Base-by-base conservation (phyloP, 176 grass and related monocot species). In the Eleusine coracana region DNA sequence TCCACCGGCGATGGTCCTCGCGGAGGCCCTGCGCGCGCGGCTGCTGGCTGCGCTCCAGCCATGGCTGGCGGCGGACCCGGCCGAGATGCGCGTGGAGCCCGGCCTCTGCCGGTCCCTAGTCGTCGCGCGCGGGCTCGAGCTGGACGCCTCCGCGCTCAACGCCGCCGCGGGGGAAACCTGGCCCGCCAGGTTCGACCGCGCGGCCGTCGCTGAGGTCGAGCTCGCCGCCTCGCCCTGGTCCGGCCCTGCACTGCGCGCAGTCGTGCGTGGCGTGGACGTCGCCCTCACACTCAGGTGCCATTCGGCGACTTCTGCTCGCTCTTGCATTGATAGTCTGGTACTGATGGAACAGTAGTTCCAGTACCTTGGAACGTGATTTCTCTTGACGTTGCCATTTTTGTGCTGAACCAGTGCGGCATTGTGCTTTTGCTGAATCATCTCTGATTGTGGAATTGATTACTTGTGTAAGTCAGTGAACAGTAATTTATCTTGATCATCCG, bases 181-280 rank as follows among this genome's bases (percentile, higher is more conserved):
- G 44, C 88, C 88, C 39, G 88, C 78, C 65, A 85, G 39, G 45
- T 4, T 90, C 88, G 67, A 86, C 78, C 73, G 78, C 39, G 83
- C 50, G 29, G 78, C n/a, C 37, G 88, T 12, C 72, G 79, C 78
- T 28, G 88, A 90, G 88, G 88, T 90, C 66, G 88, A 86, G 79
- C 83, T 90, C 78, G 66, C 40, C 66, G 88, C 73, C 72, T 90
- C 88, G 38, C 83, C 67, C 0, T 90, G 83, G 88, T 10, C 55
- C n/a, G 66, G 78, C 5, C 88, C 88, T 42, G 88, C 66, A 11
- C 17, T 90, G 66, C 27, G 46, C 20, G 83, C 88, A 48, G 83
- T 86, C 38, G 67, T 82, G 54, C 88, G 88, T 11, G 83, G 88
- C 16, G 56, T 90, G 0, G 12, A 82, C 15, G 73, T 90, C 38